Conservation (phyloP, 306 rosid genomes). For the Astragalus glycyphyllos region DNA sequence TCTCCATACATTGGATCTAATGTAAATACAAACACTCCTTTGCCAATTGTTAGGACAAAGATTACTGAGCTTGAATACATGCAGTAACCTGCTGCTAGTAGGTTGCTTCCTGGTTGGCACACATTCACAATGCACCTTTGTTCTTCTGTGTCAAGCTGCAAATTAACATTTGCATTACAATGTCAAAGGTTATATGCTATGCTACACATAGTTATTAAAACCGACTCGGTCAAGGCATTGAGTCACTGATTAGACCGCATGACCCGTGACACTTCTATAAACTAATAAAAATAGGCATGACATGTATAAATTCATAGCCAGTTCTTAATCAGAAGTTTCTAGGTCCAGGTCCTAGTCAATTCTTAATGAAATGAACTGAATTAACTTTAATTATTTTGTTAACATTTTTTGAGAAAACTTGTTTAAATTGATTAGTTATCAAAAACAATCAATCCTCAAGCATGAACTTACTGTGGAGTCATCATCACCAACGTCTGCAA, state of each 20-base stretch:
- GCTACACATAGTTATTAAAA: too few relatives aligned
- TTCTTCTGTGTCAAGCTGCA: constrained; percentile 69
- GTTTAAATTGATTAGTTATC: not conserved
- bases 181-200: not conserved
- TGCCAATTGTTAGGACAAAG: constrained; percentile 86
- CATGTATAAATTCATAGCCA: too few relatives aligned
- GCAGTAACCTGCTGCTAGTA: constrained; percentile 99
- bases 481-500: constrained; percentile 74
- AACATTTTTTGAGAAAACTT: not conserved
- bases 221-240: too few relatives aligned
- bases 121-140: constrained; percentile 83
- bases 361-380: not conserved
- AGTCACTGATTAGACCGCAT: too few relatives aligned
- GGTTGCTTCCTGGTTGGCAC: constrained; percentile 98
- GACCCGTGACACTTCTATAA: too few relatives aligned
- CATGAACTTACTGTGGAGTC: constrained; percentile 62
- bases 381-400: not conserved
- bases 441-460: not conserved
- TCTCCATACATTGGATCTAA: constrained; percentile 95
- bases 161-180: constrained; percentile 30
- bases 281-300: too few relatives aligned
- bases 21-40: constrained; percentile 80
- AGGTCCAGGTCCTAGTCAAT: not conserved
- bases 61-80: constrained; percentile 96
- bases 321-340: too few relatives aligned